phyloP scores from a whole-genome alignment of 495 filamentous ascomycete species.

The Talaromyces thailandensis region DNA sequence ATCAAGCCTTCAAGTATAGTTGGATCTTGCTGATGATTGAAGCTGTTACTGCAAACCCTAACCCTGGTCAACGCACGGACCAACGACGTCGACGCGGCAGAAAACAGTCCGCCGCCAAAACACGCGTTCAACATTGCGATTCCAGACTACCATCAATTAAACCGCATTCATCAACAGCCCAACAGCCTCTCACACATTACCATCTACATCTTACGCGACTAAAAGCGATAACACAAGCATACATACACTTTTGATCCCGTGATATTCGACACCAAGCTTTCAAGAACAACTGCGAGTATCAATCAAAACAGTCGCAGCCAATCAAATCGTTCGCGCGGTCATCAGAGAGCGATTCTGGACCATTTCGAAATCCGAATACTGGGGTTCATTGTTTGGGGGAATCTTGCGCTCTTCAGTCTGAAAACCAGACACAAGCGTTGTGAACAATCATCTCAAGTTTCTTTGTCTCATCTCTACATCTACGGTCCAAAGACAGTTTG shows the following conservation, averaged over 20 bases:
- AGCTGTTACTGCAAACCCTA: neutral
- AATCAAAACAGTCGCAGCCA: constrained; percentile 1
- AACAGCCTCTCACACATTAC: neutral
- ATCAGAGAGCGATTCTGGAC: neutral
- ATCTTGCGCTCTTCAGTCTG: neutral
- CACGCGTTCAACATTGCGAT: neutral
- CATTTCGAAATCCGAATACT: neutral
- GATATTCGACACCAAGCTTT: neutral
- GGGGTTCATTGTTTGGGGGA: neutral
- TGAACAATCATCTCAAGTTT: neutral
- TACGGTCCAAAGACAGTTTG: neutral
- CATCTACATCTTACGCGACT: neutral
- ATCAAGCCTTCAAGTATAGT: neutral
- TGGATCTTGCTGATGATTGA: too few relatives aligned
- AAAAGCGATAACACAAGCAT: neutral
- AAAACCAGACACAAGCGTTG: neutral
- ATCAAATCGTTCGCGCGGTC: neutral
- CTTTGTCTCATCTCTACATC: neutral
- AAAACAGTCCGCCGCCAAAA: neutral
- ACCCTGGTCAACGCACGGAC: neutral
- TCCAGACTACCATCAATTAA: neutral
- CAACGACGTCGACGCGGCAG: neutral
- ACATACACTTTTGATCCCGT: neutral
- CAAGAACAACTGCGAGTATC: neutral
- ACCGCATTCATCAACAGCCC: neutral